Conservation (phyloP, 2,329 filamentous ascomycete species). For the Hysterium pulicare region DNA sequence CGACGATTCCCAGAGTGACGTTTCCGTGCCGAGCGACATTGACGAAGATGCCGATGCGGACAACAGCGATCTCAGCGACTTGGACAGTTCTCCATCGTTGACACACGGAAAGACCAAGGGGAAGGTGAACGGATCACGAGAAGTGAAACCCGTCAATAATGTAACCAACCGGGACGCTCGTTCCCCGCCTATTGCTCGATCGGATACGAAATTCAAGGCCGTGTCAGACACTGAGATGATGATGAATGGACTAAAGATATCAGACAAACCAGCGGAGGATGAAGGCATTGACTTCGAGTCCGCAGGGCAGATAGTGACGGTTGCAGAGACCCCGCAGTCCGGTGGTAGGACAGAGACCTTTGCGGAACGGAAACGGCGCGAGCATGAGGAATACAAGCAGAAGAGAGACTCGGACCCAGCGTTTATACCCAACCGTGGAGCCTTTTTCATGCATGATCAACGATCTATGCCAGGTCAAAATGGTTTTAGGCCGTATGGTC, state of each 20-base stretch:
- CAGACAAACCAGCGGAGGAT: slow-evolving; percentile 37
- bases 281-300: slow-evolving; percentile 54
- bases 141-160: slow-evolving; percentile 28
- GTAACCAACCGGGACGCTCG: slow-evolving; percentile 25
- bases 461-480: slow-evolving; percentile 73
- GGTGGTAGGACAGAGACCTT: slow-evolving; percentile 52
- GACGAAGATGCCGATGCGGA: slow-evolving; percentile 59
- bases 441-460: slow-evolving; percentile 97
- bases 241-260: slow-evolving; percentile 56
- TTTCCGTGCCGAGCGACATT: slow-evolving; percentile 54
- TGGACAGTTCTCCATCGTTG: slow-evolving; percentile 40
- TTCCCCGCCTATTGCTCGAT: slow-evolving; percentile 35
- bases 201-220: slow-evolving; percentile 40
- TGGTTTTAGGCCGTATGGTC: slow-evolving; percentile 69
- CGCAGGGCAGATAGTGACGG: slow-evolving; percentile 24
- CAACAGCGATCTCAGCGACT: slow-evolving; percentile 56
- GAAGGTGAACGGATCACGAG: slow-evolving; percentile 35
- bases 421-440: slow-evolving; percentile 89
- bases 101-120: slow-evolving; percentile 35
- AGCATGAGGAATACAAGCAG: slow-evolving; percentile 88
- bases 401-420: slow-evolving; percentile 85
- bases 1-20: slow-evolving; percentile 63
- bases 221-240: slow-evolving; percentile 58
- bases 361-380: slow-evolving; percentile 70
- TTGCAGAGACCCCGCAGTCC: slow-evolving; percentile 40